These are phyloP conservation scores for Saitozyma sp. DNA, from an alignment of 768 basidiomycete species.

Conservation along the genomic window DNA sequence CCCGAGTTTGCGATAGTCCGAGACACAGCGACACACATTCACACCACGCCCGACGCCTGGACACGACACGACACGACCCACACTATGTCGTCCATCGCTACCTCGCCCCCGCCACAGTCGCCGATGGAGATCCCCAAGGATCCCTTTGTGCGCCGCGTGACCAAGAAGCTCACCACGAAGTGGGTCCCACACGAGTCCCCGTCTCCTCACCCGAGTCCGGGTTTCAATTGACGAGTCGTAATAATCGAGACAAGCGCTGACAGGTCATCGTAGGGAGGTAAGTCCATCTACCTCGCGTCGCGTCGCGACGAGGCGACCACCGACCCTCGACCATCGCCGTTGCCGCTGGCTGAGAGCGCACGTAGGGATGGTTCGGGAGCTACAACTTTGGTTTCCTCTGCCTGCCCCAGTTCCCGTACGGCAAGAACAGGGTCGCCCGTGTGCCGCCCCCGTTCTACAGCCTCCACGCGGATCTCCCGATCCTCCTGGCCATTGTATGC, in stretches of 20 bases:
- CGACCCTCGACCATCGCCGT: no score
- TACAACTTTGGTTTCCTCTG: conserved; percentile 77
- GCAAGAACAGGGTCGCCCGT: conserved; percentile 46
- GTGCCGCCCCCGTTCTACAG: conserved; percentile 71
- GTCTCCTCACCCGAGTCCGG: neutral
- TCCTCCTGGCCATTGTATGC: conserved; percentile 69
- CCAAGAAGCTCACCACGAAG: conserved; percentile 1
- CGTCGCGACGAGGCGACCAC: no score
- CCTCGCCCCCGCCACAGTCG: neutral
- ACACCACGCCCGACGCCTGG: no score
- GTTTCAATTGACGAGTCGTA: no score
- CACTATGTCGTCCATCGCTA: neutral
- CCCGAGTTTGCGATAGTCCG: no score
- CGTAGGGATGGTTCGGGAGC: conserved; percentile 78
- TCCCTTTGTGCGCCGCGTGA: neutral
- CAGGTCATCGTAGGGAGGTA: neutral
- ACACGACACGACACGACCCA: no score
- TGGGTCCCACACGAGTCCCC: neutral
- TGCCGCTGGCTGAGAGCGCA: neutral
- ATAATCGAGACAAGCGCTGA: neutral
- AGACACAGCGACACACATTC: no score
- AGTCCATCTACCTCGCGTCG: neutral
- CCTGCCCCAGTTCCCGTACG: conserved; percentile 66
- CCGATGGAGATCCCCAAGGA: conserved; percentile 1
- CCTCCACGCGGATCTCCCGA: conserved; percentile 69